Conservation (phyloP, 169 alveolate genomes). For the Cystoisospora suis region DNA sequence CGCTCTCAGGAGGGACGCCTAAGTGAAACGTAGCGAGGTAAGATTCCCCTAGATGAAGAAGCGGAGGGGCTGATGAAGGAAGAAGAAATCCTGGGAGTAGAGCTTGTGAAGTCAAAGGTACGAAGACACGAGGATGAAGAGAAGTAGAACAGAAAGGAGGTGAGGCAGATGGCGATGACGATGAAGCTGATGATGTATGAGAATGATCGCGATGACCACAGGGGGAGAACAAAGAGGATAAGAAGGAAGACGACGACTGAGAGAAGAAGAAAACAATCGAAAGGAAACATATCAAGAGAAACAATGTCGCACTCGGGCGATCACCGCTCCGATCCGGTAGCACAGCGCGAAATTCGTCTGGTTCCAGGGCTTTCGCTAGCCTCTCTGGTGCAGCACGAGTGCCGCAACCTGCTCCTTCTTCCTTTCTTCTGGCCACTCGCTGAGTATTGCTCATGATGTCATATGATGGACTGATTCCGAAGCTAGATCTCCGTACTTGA, state of each 20-base stretch:
- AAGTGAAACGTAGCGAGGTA: background rate
- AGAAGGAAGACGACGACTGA: background rate
- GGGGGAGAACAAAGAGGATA: background rate
- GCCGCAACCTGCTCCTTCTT: too few species aligned
- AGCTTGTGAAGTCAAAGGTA: slow-evolving; percentile 29
- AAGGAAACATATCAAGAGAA: too few species aligned
- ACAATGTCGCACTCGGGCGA: too few species aligned
- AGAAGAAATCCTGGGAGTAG: background rate
- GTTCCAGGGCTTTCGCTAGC: too few species aligned
- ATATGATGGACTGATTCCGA: too few species aligned
- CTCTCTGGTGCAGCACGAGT: too few species aligned
- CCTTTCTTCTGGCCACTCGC: too few species aligned
- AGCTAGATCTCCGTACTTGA: too few species aligned
- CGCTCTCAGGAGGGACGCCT: background rate
- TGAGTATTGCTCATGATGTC: too few species aligned
- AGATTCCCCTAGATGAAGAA: slow-evolving; percentile 1
- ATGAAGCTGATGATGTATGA: background rate
- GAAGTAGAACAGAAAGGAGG: background rate
- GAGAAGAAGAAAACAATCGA: background rate
- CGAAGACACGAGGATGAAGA: background rate
- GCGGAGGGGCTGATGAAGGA: slow-evolving; percentile 8
- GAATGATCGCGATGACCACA: background rate
- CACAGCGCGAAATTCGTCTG: too few species aligned
- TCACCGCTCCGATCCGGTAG: too few species aligned
- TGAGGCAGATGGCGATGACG: background rate